Conservation (phyloP, 1,139 yeast genomes). For the Yamadazyma diospyri region DNA sequence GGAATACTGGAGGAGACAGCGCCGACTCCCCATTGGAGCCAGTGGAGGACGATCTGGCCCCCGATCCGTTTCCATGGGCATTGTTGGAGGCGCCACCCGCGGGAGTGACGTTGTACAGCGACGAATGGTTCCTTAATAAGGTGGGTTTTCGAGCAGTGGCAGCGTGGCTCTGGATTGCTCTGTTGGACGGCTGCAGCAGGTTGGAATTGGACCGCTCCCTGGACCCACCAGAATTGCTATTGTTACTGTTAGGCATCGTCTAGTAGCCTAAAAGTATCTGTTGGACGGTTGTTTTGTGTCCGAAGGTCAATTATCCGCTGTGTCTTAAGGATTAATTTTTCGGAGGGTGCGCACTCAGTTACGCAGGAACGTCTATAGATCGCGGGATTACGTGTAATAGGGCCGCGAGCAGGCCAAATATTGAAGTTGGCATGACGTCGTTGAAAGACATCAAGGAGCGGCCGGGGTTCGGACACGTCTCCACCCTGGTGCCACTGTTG, state of each 20-base stretch:
- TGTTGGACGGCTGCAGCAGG: constrained; percentile 5
- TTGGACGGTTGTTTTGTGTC: no score
- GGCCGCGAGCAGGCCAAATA: no score
- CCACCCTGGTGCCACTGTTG: constrained; percentile 16
- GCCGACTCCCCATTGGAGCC: constrained; percentile 11
- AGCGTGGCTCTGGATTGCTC: constrained; percentile 12
- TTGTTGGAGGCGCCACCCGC: constrained; percentile 3
- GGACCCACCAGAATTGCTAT: constrained; percentile 1
- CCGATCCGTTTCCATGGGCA: background rate
- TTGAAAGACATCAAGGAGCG: background rate
- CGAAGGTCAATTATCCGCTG: no score
- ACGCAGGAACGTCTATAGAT: no score
- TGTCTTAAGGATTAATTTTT: no score
- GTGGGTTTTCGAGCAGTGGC: constrained; percentile 19
- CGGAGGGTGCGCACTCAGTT: background rate
- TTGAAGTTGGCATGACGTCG: constrained; percentile 3
- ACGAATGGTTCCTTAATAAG: constrained; percentile 20
- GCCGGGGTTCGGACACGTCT: constrained; percentile 1
- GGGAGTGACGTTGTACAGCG: constrained; percentile 9
- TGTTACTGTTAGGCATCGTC: constrained; percentile 7
- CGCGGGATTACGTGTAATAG: no score
- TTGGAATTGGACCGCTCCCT: constrained; percentile 2
- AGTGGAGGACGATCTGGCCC: constrained; percentile 3
- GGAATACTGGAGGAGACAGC: constrained; percentile 11
- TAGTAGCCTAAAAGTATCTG: background rate